phyloP scores from a whole-genome alignment of 2,329 filamentous ascomycete species.

The Neofusicoccum umdonicola region DNA sequence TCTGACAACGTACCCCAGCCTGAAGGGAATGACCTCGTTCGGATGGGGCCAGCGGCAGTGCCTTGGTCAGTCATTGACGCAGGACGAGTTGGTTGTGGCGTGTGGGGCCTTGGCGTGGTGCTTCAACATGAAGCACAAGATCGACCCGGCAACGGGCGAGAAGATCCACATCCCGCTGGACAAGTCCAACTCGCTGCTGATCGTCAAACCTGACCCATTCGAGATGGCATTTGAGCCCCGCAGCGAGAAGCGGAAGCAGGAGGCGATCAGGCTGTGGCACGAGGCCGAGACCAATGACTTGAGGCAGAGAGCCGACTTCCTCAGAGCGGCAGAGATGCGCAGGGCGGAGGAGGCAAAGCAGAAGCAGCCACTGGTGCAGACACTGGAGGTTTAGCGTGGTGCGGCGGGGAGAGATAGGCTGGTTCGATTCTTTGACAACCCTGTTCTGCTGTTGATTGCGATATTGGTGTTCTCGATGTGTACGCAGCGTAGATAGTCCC shows the following conservation, averaged over 20 bases:
- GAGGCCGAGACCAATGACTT: conserved; percentile 37
- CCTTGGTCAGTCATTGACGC: conserved; percentile 61
- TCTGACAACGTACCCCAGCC: conserved; percentile 60
- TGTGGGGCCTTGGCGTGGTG: conserved; percentile 51
- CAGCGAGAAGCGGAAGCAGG: conserved; percentile 38
- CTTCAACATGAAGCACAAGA: conserved; percentile 50
- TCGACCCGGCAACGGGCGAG: conserved; percentile 40
- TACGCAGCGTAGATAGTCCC: conserved; percentile 1
- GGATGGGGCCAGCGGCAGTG: conserved; percentile 64
- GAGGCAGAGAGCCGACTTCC: conserved; percentile 36
- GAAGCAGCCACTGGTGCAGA: not conserved
- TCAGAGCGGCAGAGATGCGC: conserved; percentile 22
- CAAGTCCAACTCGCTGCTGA: conserved; percentile 56
- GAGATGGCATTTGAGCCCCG: conserved; percentile 55
- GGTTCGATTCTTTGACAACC: not conserved
- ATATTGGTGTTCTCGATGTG: not conserved
- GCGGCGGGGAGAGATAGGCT: no score
- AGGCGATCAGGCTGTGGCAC: conserved; percentile 33
- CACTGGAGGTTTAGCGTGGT: not conserved
- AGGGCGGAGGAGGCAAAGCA: not conserved
- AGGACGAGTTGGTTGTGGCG: conserved; percentile 53
- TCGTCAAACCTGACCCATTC: conserved; percentile 57
- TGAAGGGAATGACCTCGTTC: conserved; percentile 64
- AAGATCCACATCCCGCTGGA: conserved; percentile 46
- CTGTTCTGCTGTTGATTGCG: not conserved